phyloP scores from a whole-genome alignment of 176 grass and related monocot genomes.

The Avena eriantha region DNA sequence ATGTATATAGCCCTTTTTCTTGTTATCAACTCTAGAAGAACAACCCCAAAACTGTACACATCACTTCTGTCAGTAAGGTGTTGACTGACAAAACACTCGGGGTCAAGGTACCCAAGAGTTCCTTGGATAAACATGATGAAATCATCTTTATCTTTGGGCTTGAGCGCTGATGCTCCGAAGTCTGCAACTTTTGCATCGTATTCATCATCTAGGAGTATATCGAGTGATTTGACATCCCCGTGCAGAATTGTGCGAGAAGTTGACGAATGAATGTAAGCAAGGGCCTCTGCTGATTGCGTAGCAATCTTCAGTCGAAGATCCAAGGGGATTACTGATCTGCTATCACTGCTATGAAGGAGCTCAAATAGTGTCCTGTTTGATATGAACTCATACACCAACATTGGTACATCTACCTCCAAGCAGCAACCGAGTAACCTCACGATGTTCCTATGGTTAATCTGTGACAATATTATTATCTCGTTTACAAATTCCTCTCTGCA shows the following conservation, averaged over 20 bases:
- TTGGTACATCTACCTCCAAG: slow-evolving; percentile 49
- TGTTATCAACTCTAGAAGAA: slow-evolving; percentile 72
- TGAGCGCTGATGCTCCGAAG: slow-evolving; percentile 68
- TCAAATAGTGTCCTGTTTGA: slow-evolving; percentile 53
- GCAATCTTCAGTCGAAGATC: slow-evolving; percentile 49
- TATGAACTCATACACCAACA: slow-evolving; percentile 61
- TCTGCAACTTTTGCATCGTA: slow-evolving; percentile 57
- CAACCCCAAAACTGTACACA: slow-evolving; percentile 72
- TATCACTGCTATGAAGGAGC: slow-evolving; percentile 43
- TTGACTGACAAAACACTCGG: slow-evolving; percentile 64
- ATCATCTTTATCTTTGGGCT: slow-evolving; percentile 56
- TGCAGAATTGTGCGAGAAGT: slow-evolving; percentile 50
- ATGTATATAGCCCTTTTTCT: slow-evolving; percentile 62
- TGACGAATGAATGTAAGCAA: slow-evolving; percentile 57
- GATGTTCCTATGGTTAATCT: slow-evolving; percentile 62
- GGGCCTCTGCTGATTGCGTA: slow-evolving; percentile 43
- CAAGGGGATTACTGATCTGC: slow-evolving; percentile 30
- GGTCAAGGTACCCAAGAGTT: slow-evolving; percentile 74
- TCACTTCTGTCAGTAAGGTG: slow-evolving; percentile 80
- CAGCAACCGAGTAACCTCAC: slow-evolving; percentile 56
- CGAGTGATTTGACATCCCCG: slow-evolving; percentile 60
- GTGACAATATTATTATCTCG: slow-evolving; percentile 65
- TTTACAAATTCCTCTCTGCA: slow-evolving; percentile 57
- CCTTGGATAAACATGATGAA: slow-evolving; percentile 73
- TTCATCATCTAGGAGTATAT: slow-evolving; percentile 54